Base-by-base conservation (phyloP, 306 rosid species). In the Cicer judaicum region DNA sequence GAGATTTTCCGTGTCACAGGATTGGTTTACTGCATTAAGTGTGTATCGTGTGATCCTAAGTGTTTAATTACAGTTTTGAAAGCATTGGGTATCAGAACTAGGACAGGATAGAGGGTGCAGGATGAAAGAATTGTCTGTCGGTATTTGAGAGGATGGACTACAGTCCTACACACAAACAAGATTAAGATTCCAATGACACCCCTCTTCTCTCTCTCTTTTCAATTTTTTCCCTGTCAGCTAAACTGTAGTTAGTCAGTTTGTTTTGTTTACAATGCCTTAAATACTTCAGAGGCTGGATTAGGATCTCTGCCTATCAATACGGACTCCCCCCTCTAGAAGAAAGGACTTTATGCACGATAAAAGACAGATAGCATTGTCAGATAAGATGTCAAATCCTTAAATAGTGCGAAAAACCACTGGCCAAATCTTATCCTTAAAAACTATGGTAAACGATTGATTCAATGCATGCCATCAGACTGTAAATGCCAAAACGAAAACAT, bases 11-110 rank as follows among this genome's bases (percentile, higher is more conserved):
- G 49, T 40, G 41, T 46, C 19, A 46, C 0, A 29, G 38, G 47
- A 53, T 55, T 56, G 49, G 49, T 63, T 39, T 40, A 41, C 49
- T 63, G 13, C 13, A 63, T 40, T 15, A 63, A 63, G 8, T 14
- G 68, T 7, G 13, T 63, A 63, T n/a, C 0, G 14, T 63, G 14
- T 4, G 2, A 2, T 15, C 7, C 14, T 63, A 39, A 5, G 9
- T 41, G 65, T 29, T 60, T 34, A 60, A 34, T 60, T 7, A 0
- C 42, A 59, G 7, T 59, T 59, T 24, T 11, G 42, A 59, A 15
- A 11, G 34, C 64, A 59, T 53, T 7, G 29, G 24, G 11, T 16
- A 53, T 53, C 59, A 29, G 64, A 59, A 59, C 64, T 59, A 59
- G 5, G 64, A 12, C 64, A 12, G 5, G 4, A 29, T 29, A 29